Evolutionary conservation across 2,329 filamentous ascomycete genomes (phyloP), one percentile per base, ranked within the genome.

Genomic region (Immersiporthe knoxdaviesiana): DNA sequence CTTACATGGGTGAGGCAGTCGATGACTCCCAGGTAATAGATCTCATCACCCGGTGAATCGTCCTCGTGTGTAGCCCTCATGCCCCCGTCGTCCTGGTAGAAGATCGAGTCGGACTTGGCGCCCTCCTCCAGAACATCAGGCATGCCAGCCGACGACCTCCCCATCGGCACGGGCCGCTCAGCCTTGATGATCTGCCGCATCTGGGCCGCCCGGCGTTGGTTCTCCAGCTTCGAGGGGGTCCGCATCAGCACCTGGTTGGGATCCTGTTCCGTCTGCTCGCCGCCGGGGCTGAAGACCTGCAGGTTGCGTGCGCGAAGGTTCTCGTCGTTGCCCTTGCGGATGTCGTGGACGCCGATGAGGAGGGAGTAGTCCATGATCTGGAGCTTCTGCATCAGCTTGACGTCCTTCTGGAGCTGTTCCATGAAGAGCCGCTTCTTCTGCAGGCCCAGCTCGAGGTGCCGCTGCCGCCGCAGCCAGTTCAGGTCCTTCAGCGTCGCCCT

Each of bases 341-440:
- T 80, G 77, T 99, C 96, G 77, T 99, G 96, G 64, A 98, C 96
- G 63, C 96, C 96, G 67, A 99, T 90, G 50, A 99, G 85, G 71
- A 99, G 87, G 12, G 95, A 98, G 80, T 99, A 99, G 79, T 99
- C 96, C 96, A 99, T 99, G 75, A 99, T 98, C 75, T 97, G 91
- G 58, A 98, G 84, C 74, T 87, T 89, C 80, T 98, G 94, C 70
- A 99, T 82, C 41, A 99, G 84, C 65, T 89, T 88, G 11, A 99
- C 96, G 78, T 99, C 96, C 71, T 88, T 88, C 74, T 94, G 88
- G 76, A 99, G 88, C 80, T 99, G 96, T 75, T 94, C 90, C 61
- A 98, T 85, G 78, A 99, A 99, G 27, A 94, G 82, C 62, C 90
- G 85, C 81, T 95, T 97, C 83, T 97, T 98, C 72, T 91, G 86